These are phyloP conservation scores for Xanthoparmelia taractica DNA, from an alignment of 495 filamentous ascomycete genomes.

Conservation along the genomic window DNA sequence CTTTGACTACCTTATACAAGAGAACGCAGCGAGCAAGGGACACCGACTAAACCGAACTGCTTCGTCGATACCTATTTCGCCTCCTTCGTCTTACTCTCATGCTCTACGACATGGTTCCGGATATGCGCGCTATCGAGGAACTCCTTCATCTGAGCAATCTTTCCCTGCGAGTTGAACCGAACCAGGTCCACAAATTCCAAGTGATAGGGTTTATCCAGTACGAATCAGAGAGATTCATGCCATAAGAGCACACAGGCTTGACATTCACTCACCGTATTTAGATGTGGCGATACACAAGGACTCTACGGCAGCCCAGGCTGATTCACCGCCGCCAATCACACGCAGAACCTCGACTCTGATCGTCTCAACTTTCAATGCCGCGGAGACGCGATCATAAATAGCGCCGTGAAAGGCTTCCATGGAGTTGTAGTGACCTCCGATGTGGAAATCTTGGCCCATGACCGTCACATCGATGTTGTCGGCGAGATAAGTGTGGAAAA, in stretches of 20 bases:
- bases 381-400: slow-evolving; percentile 9
- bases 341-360: slow-evolving; percentile 11
- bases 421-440: slow-evolving; percentile 14
- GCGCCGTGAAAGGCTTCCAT: slow-evolving; percentile 13
- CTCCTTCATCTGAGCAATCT: slow-evolving; percentile 16
- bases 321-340: slow-evolving; percentile 16
- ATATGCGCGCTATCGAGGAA: slow-evolving; percentile 10
- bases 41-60: too few species aligned
- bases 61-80: background rate
- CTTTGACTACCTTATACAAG: too few species aligned
- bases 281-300: background rate
- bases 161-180: slow-evolving; percentile 15
- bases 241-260: background rate
- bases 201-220: slow-evolving; percentile 5
- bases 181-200: slow-evolving; percentile 10
- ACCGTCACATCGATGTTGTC: slow-evolving; percentile 11
- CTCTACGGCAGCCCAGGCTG: slow-evolving; percentile 9
- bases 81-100: background rate
- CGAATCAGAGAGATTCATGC: background rate
- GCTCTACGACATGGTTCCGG: slow-evolving; percentile 7
- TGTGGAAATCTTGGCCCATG: slow-evolving; percentile 15
- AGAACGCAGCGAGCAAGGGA: too few species aligned
- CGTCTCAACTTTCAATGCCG: slow-evolving; percentile 1
- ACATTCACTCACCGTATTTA: slow-evolving; percentile 13
- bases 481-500: background rate